A percentile compares a stretch with the other conserved stretches of the same genome.
Conservation (phyloP, 1,139 yeast genomes). For the Kurtzmaniella natalensis region DNA sequence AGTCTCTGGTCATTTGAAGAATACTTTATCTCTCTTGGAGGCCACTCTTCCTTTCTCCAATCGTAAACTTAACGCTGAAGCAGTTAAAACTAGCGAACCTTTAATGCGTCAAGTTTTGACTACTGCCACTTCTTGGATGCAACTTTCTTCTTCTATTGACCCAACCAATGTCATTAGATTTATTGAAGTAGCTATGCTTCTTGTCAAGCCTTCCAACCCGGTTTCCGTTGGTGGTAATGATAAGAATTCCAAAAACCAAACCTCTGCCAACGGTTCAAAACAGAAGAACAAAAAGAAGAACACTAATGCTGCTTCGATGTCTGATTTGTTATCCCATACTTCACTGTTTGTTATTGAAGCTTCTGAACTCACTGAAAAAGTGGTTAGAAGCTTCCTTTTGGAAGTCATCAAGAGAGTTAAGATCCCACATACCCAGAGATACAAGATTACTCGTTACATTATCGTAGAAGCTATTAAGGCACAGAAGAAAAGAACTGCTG, state of each 20-base stretch:
- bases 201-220: conserved; percentile 41
- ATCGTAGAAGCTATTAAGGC: conserved; percentile 44
- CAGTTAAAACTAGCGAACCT: conserved; percentile 28
- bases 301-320: conserved; percentile 44
- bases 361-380: conserved; percentile 28
- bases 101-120: conserved; percentile 26
- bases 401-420: conserved; percentile 45
- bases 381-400: conserved; percentile 47
- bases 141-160: conserved; percentile 32
- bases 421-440: conserved; percentile 60
- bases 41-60: conserved; percentile 47
- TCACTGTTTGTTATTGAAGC: conserved; percentile 48
- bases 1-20: conserved; percentile 44
- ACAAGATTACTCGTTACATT: conserved; percentile 55
- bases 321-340: conserved; percentile 71
- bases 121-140: conserved; percentile 24
- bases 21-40: conserved; percentile 50
- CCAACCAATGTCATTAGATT: conserved; percentile 37
- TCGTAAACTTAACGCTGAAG: conserved; percentile 28
- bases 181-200: conserved; percentile 41
- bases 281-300: conserved; percentile 36
- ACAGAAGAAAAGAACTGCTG: conserved; percentile 20
- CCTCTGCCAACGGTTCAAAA: conserved; percentile 7
- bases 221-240: conserved; percentile 4
- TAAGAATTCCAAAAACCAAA: neutral